These are phyloP conservation scores for Limnanthes douglasii DNA, from an alignment of 345 rosid species.

Conservation along the genomic window DNA sequence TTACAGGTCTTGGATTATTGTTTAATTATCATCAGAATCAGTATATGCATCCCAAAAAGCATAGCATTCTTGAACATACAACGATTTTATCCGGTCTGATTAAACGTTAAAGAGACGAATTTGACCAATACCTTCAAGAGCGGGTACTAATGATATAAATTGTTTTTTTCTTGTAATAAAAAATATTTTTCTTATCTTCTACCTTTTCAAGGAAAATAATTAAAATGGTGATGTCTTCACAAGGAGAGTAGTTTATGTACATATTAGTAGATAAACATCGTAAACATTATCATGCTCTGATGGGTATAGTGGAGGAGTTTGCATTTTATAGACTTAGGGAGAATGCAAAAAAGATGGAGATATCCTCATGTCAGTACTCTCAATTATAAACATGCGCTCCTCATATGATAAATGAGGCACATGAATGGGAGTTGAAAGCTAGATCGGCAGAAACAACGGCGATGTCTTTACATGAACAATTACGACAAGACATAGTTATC, in stretches of 20 bases:
- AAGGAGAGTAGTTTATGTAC: slow-evolving; percentile 71
- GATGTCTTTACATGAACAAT: slow-evolving; percentile 54
- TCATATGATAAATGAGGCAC: slow-evolving; percentile 44
- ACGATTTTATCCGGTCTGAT: slow-evolving; percentile 27
- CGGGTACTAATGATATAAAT: too few relatives aligned
- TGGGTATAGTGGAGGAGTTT: slow-evolving; percentile 45
- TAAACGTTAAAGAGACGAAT: slow-evolving; percentile 44
- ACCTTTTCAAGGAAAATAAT: too few relatives aligned
- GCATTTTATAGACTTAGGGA: slow-evolving; percentile 36
- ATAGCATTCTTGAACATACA: background rate
- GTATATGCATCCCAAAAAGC: background rate
- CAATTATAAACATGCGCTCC: slow-evolving; percentile 59
- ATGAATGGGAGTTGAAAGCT: slow-evolving; percentile 68
- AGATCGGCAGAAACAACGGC: slow-evolving; percentile 46
- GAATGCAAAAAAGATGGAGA: slow-evolving; percentile 57
- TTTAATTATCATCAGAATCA: slow-evolving; percentile 10
- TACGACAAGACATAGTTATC: slow-evolving; percentile 28
- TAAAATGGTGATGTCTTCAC: too few relatives aligned
- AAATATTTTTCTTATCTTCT: too few relatives aligned
- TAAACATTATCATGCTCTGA: slow-evolving; percentile 43
- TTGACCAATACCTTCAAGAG: slow-evolving; percentile 47
- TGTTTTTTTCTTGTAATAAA: too few relatives aligned
- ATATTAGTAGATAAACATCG: slow-evolving; percentile 50
- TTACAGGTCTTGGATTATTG: slow-evolving; percentile 67
- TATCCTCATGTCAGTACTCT: slow-evolving; percentile 37